Percentiles rank a stretch among this genome's conserved stretches.
These are phyloP conservation scores for Jaapia argillacea DNA, from an alignment of 768 basidiomycete species.

Conservation along the genomic window DNA sequence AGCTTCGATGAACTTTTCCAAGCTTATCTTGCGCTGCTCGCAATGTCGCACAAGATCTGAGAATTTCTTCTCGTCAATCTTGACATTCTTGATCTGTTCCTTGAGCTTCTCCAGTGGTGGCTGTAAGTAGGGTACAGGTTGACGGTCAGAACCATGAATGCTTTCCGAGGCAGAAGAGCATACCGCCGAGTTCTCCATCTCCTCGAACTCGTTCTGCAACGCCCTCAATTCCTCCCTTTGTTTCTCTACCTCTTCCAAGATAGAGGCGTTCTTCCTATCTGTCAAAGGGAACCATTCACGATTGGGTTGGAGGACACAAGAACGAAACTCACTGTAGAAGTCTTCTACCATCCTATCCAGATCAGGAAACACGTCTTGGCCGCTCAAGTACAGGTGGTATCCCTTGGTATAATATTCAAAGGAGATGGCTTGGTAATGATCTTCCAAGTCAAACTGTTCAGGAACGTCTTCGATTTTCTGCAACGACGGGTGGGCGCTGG, in stretches of 20 bases:
- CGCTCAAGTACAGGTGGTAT: background rate
- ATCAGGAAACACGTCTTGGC: background rate
- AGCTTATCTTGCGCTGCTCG: constrained; percentile 57
- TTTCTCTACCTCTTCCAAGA: background rate
- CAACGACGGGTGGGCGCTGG: background rate
- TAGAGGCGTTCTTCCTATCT: background rate
- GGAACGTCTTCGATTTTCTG: background rate
- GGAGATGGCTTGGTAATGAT: background rate
- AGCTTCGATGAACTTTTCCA: constrained; percentile 54
- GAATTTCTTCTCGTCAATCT: background rate
- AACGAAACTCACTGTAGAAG: background rate
- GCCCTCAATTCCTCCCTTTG: background rate
- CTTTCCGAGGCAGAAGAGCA: background rate
- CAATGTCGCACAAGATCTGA: background rate
- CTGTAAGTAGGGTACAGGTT: background rate
- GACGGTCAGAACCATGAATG: background rate
- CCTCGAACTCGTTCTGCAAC: background rate
- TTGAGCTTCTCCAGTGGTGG: background rate
- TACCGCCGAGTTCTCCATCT: background rate
- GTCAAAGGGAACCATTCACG: background rate
- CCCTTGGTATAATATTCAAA: background rate
- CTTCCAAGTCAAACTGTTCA: background rate
- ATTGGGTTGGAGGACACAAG: background rate
- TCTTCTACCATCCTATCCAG: background rate
- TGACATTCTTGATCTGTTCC: background rate